phyloP scores from a whole-genome alignment of 768 basidiomycete species.

The Cystofilobasidium ferigula region DNA sequence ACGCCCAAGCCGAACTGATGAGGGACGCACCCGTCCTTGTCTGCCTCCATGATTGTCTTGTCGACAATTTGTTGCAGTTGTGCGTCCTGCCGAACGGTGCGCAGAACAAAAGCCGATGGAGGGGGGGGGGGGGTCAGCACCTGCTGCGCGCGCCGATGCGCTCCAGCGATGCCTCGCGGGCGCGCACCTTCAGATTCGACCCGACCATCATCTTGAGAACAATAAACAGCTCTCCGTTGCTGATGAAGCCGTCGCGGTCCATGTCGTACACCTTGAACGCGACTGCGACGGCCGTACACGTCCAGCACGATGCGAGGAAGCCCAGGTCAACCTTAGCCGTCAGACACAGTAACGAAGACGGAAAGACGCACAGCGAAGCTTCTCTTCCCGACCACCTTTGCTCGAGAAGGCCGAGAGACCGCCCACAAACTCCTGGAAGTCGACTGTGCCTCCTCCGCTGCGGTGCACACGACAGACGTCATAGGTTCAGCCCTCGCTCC shows the following conservation, averaged over 20 bases:
- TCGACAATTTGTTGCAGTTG: slow-evolving; percentile 99
- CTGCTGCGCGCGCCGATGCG: not conserved
- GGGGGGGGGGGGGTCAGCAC: not conserved
- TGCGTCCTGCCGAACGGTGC: slow-evolving; percentile 72
- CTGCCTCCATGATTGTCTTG: slow-evolving; percentile 99
- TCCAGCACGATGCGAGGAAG: not conserved
- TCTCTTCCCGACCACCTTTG: slow-evolving; percentile 92
- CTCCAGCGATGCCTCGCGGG: not conserved
- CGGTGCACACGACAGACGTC: not conserved
- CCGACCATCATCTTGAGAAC: slow-evolving; percentile 99
- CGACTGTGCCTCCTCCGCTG: slow-evolving; percentile 95
- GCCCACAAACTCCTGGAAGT: slow-evolving; percentile 98
- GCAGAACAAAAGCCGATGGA: not conserved
- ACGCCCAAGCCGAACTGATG: not conserved
- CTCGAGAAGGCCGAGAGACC: slow-evolving; percentile 96
- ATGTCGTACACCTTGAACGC: slow-evolving; percentile 99
- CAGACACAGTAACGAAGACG: not conserved
- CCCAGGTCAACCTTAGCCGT: not conserved
- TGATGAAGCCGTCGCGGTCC: slow-evolving; percentile 93
- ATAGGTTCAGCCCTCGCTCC: not conserved
- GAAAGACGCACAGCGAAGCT: slow-evolving; percentile 66
- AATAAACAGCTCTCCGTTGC: slow-evolving; percentile 94
- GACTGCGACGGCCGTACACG: too few species aligned
- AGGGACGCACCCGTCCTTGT: slow-evolving; percentile 62
- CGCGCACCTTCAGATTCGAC: slow-evolving; percentile 80